Conservation (phyloP, 148 eudicot species). For the Cornus suecica region DNA sequence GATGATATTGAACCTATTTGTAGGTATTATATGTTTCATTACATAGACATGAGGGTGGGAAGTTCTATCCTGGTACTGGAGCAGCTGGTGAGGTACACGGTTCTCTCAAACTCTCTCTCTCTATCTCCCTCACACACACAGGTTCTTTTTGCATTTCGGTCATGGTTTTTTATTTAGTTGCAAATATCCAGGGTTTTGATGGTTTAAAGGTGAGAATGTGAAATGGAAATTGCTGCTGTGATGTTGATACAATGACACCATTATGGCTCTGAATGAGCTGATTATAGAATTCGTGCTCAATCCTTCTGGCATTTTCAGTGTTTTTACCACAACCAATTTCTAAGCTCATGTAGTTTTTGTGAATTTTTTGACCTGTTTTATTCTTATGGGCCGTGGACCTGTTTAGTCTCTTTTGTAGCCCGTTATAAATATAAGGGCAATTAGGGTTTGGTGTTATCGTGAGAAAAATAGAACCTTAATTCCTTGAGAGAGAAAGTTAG, state of each 20-base stretch:
- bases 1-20: slow-evolving; percentile 9
- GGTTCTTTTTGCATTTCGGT: neutral
- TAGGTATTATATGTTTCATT: slow-evolving; percentile 93
- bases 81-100: slow-evolving; percentile 74
- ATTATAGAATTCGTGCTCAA: neutral
- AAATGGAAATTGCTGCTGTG: neutral
- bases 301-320: neutral
- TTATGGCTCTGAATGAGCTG: neutral
- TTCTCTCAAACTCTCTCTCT: neutral
- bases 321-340: neutral
- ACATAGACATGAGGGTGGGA: slow-evolving; percentile 97
- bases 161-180: neutral
- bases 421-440: no score
- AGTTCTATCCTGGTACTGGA: slow-evolving; percentile 96
- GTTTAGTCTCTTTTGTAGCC: no score
- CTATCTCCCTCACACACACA: neutral
- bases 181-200: neutral
- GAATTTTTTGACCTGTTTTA: no score
- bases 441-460: no score
- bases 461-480: no score
- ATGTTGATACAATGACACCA: neutral
- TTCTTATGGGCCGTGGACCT: no score
- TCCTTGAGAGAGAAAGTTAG: no score
- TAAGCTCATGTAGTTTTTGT: neutral
- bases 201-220: neutral